phyloP scores from a whole-genome alignment of 1,284 basidiomycete genomes.

The Boletus calvinii region DNA sequence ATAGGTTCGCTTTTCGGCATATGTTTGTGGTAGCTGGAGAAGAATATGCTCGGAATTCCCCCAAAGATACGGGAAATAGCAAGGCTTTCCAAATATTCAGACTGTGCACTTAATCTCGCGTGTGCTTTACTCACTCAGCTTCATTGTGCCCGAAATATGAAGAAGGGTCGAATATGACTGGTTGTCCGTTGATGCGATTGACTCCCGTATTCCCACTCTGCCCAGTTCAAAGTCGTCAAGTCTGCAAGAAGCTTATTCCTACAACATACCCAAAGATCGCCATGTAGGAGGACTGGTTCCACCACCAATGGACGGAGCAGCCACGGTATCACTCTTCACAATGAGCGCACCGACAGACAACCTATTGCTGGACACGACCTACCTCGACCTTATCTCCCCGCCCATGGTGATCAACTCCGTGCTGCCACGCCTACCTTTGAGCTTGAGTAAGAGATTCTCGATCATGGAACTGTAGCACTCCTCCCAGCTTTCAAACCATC shows the following conservation, averaged over 20 bases:
- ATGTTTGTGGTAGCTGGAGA: constrained; percentile 68
- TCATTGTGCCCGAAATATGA: constrained; percentile 86
- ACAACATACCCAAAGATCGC: constrained; percentile 75
- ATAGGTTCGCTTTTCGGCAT: constrained; percentile 69
- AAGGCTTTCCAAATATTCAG: constrained; percentile 45
- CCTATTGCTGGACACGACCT: constrained; percentile 28
- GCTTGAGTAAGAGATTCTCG: constrained; percentile 58
- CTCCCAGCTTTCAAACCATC: constrained; percentile 74
- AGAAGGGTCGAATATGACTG: constrained; percentile 82
- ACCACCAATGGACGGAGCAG: constrained; percentile 63
- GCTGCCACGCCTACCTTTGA: constrained; percentile 48
- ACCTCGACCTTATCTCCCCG: constrained; percentile 57
- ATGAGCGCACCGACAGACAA: constrained; percentile 11
- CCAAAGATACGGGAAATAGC: constrained; percentile 86
- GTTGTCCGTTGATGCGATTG: constrained; percentile 51
- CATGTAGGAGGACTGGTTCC: constrained; percentile 78
- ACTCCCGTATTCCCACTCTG: constrained; percentile 75
- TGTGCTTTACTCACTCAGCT: constrained; percentile 64
- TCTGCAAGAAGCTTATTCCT: not conserved
- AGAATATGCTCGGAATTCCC: constrained; percentile 73
- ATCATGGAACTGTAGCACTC: constrained; percentile 70
- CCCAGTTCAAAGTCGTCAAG: constrained; percentile 8
- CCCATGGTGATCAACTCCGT: constrained; percentile 53
- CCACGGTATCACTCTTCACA: constrained; percentile 69
- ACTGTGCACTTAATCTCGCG: not conserved